These are phyloP conservation scores for Saturnispora kantuleensis DNA, from an alignment of 805 yeast species.

Conservation along the genomic window DNA sequence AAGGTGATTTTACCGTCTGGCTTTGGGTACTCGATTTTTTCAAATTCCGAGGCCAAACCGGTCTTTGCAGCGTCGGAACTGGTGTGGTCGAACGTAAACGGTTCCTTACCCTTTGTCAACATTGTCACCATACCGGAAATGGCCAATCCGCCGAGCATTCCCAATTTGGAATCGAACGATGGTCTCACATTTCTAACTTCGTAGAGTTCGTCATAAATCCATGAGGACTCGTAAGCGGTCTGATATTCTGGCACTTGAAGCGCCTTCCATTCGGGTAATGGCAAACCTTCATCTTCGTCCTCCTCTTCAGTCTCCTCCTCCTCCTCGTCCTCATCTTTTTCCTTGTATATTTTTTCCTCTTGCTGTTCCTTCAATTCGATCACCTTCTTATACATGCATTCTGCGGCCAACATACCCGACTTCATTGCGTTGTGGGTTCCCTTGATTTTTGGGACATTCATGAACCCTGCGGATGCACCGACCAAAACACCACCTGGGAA, in stretches of 20 bases:
- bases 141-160: constrained; percentile 69
- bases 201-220: constrained; percentile 78
- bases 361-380: constrained; percentile 36
- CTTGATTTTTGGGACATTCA: constrained; percentile 95
- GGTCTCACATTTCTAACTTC: constrained; percentile 90
- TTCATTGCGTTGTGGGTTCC: constrained; percentile 98
- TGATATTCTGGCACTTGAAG: constrained; percentile 53
- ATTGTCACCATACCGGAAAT: constrained; percentile 80
- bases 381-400: constrained; percentile 48
- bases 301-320: constrained; percentile 33
- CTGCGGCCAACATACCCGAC: constrained; percentile 93
- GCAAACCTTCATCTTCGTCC: constrained; percentile 30
- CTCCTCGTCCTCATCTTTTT: constrained; percentile 13
- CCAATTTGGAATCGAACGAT: constrained; percentile 69
- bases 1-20: constrained; percentile 92
- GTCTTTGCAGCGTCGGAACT: constrained; percentile 68
- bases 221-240: constrained; percentile 56
- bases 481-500: constrained; percentile 96
- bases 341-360: constrained; percentile 31
- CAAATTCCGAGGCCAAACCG: constrained; percentile 50
- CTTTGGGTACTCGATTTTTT: constrained; percentile 82
- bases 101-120: constrained; percentile 67
- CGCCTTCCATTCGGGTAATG: constrained; percentile 31
- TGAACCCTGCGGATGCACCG: constrained; percentile 94
- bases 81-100: constrained; percentile 73